Evolutionary conservation across 352 stramenopile genomes (phyloP).

Genomic region (Peronospora tabacina): DNA sequence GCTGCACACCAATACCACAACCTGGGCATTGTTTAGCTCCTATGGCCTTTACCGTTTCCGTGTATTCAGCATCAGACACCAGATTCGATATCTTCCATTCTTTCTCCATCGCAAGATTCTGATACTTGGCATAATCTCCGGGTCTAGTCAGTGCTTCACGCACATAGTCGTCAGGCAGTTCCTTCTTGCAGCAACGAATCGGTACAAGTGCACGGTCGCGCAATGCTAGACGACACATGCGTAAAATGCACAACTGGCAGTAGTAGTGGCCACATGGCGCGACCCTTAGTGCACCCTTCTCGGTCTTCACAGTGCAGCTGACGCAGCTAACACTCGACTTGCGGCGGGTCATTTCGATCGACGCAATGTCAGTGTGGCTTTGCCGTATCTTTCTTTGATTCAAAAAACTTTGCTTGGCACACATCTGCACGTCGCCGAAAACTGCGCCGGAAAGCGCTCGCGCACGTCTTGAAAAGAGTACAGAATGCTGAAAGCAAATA

Average conservation of each 20-base stretch:
- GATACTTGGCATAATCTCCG: slow-evolving; percentile 41
- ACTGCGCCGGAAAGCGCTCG: slow-evolving; percentile 8
- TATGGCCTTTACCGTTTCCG: slow-evolving; percentile 28
- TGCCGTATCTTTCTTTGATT: slow-evolving; percentile 23
- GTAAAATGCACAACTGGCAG: slow-evolving; percentile 43
- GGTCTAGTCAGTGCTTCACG: slow-evolving; percentile 23
- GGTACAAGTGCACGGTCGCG: slow-evolving; percentile 51
- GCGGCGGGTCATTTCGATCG: slow-evolving; percentile 16
- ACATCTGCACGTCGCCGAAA: slow-evolving; percentile 15
- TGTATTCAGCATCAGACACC: slow-evolving; percentile 56
- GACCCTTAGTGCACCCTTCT: slow-evolving; percentile 16
- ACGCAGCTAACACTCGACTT: slow-evolving; percentile 25
- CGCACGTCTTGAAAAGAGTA: slow-evolving; percentile 21
- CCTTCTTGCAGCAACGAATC: slow-evolving; percentile 62
- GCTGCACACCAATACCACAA: slow-evolving; percentile 64
- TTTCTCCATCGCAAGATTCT: slow-evolving; percentile 38
- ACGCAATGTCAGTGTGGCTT: slow-evolving; percentile 8
- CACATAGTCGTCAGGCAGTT: slow-evolving; percentile 59
- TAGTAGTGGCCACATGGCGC: slow-evolving; percentile 58
- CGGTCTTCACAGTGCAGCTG: slow-evolving; percentile 31
- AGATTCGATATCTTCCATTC: slow-evolving; percentile 54
- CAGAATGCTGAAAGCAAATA: slow-evolving; percentile 19
- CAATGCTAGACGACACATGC: slow-evolving; percentile 56
- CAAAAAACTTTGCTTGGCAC: background rate
- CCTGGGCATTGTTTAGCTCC: slow-evolving; percentile 68